These are phyloP conservation scores for Chalciporus sphaerocephalus DNA, from an alignment of 768 basidiomycete genomes.

Conservation along the genomic window DNA sequence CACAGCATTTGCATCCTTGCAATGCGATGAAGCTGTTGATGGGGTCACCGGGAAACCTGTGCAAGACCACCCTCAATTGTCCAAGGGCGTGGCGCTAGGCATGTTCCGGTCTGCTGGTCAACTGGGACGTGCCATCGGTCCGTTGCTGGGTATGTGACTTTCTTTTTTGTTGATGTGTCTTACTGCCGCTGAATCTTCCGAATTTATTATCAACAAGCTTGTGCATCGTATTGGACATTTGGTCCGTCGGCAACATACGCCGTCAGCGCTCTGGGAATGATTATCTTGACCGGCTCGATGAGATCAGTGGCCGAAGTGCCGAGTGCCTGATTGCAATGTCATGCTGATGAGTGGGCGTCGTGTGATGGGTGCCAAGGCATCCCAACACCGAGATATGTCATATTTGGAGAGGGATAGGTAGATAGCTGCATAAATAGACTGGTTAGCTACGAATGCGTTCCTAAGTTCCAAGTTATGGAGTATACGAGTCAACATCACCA, in stretches of 20 bases:
- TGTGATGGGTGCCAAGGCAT: background rate
- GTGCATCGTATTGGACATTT: constrained; percentile 85
- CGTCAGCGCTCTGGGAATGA: constrained; percentile 61
- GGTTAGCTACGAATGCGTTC: constrained; percentile 1
- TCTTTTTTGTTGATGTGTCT: background rate
- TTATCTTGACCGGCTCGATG: constrained; percentile 56
- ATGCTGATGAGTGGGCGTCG: background rate
- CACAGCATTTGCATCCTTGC: constrained; percentile 85
- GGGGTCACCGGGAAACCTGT: constrained; percentile 51
- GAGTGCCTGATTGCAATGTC: constrained; percentile 7
- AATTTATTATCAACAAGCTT: constrained; percentile 47
- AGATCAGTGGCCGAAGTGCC: constrained; percentile 35
- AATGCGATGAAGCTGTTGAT: constrained; percentile 75
- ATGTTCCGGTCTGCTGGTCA: constrained; percentile 90
- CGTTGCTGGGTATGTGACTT: constrained; percentile 66
- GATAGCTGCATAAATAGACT: background rate
- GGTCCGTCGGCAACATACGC: constrained; percentile 77
- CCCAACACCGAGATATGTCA: background rate
- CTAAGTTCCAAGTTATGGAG: background rate
- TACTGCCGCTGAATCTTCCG: constrained; percentile 9
- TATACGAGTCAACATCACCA: constrained; percentile 10
- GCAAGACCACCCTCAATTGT: constrained; percentile 60
- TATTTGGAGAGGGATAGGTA: constrained; percentile 1
- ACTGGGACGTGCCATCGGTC: constrained; percentile 89
- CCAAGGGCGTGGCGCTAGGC: constrained; percentile 82